Conservation (phyloP, 768 basidiomycete species). For the Termitomyces sp. region DNA sequence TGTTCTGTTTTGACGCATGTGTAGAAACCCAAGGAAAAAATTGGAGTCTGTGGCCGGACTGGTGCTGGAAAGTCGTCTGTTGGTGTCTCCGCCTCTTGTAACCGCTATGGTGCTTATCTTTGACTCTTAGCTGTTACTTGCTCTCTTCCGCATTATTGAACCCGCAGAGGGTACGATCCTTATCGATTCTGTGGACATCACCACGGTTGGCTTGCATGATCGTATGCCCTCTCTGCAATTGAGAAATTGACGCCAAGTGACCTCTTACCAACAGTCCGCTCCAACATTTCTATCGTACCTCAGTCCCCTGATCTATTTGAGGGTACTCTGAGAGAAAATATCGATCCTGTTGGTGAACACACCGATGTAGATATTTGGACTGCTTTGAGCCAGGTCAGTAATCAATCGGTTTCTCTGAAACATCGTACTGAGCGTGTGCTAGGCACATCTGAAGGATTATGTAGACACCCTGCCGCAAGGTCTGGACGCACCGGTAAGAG, state of each 20-base stretch:
- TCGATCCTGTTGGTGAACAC: constrained; percentile 79
- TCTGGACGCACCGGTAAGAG: constrained; percentile 71
- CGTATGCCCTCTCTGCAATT: constrained; percentile 35
- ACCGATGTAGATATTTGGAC: constrained; percentile 85
- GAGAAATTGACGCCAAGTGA: neutral
- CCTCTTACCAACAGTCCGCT: constrained; percentile 51
- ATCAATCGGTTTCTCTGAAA: neutral
- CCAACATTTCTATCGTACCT: constrained; percentile 82
- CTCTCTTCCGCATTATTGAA: constrained; percentile 78
- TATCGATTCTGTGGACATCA: constrained; percentile 77
- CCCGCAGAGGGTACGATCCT: constrained; percentile 62
- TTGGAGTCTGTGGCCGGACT: constrained; percentile 87
- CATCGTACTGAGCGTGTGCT: neutral
- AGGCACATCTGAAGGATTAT: constrained; percentile 71
- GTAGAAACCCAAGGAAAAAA: constrained; percentile 78
- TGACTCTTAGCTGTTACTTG: constrained; percentile 51
- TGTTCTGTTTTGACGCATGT: constrained; percentile 3
- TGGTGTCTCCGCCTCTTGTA: constrained; percentile 17
- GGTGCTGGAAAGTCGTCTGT: constrained; percentile 81
- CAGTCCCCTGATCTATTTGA: constrained; percentile 74
- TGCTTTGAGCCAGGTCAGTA: constrained; percentile 65
- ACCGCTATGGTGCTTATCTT: neutral
- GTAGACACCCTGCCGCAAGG: constrained; percentile 63
- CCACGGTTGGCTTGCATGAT: constrained; percentile 72
- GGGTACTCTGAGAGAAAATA: constrained; percentile 79